Conservation (phyloP, 2,329 filamentous ascomycete species). For the Diaporthe sp. region DNA sequence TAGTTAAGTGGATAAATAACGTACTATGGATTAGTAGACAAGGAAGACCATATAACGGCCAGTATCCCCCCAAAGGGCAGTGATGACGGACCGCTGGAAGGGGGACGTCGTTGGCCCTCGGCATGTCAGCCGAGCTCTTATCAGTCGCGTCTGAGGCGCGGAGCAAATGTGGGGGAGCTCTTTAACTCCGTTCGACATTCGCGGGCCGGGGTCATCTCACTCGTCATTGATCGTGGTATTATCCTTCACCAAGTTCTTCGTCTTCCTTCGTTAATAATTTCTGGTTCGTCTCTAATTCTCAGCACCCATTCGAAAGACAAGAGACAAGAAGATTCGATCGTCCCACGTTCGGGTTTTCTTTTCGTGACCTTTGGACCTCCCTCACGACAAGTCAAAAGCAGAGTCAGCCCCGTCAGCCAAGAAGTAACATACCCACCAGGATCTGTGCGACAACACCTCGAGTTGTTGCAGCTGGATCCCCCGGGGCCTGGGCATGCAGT, state of each 20-base stretch:
- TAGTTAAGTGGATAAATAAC: no score
- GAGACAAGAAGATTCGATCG: neutral
- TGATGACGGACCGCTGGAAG: neutral
- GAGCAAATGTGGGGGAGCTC: constrained; percentile 33
- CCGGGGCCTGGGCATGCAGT: constrained; percentile 39
- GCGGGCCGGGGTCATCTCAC: neutral
- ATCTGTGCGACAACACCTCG: constrained; percentile 32
- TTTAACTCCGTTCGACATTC: constrained; percentile 27
- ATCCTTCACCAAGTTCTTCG: neutral
- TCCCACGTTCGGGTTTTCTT: no score
- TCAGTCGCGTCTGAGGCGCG: constrained; percentile 17
- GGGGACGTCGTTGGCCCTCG: neutral
- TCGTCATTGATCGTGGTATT: constrained; percentile 19
- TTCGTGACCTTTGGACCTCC: neutral
- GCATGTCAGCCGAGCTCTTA: constrained; percentile 27
- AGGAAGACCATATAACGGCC: neutral
- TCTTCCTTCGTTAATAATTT: neutral
- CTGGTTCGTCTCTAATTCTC: neutral
- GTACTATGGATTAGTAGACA: neutral
- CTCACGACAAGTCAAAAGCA: neutral
- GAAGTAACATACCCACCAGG: constrained; percentile 10
- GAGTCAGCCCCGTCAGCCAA: constrained; percentile 17
- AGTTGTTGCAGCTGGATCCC: constrained; percentile 37
- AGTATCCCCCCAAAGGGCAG: no score
- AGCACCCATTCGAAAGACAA: neutral